Percentiles rank a stretch among this genome's conserved stretches.
Conservation (phyloP, 345 rosid genomes). For the Salix brachista region DNA sequence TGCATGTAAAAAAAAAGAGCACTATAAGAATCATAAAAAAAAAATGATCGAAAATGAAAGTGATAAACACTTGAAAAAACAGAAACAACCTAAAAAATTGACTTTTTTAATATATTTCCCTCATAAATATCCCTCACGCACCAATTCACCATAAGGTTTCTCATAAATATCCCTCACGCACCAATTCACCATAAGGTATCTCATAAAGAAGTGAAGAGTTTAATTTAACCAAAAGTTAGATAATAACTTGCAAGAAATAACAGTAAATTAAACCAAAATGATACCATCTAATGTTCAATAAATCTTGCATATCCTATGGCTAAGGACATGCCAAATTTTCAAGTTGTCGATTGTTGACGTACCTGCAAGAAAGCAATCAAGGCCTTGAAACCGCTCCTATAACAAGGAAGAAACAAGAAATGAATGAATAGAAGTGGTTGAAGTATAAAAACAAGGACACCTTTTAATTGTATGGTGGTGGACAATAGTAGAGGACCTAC, state of each 20-base stretch:
- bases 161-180: neutral
- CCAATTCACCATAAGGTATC: slow-evolving; percentile 1
- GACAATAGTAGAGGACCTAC: slow-evolving; percentile 30
- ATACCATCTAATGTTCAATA: neutral
- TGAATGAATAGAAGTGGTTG: neutral
- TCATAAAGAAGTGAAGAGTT: neutral
- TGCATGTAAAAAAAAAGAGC: slow-evolving; percentile 14
- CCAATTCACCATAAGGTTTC: neutral
- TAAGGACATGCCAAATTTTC: slow-evolving; percentile 2
- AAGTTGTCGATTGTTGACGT: neutral
- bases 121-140: neutral
- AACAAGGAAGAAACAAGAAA: slow-evolving; percentile 6
- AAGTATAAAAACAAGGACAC: neutral
- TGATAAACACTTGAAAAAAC: neutral
- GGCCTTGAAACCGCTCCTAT: slow-evolving; percentile 77
- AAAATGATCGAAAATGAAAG: neutral
- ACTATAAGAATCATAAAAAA: neutral
- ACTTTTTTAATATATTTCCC: neutral
- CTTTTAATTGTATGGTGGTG: neutral
- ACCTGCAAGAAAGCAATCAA: slow-evolving; percentile 98
- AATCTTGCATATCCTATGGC: neutral
- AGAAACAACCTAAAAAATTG: neutral
- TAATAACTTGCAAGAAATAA: neutral
- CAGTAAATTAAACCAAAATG: neutral
- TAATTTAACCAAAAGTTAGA: neutral